Base-by-base conservation (phyloP, 768 basidiomycete species). In the Gelatoporia subvermispora region DNA sequence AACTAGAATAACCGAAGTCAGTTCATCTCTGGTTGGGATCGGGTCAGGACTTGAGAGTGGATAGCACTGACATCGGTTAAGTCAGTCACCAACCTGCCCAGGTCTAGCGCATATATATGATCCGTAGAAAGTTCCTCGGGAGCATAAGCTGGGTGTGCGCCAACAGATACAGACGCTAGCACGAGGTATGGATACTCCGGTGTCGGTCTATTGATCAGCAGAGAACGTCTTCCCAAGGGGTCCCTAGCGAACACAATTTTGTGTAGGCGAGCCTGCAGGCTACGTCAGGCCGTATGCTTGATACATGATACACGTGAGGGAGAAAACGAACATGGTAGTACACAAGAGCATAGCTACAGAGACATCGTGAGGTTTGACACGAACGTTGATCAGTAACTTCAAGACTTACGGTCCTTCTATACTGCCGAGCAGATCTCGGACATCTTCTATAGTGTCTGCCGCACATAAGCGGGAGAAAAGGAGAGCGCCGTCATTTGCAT, bases 211-310 rank as follows among this genome's bases (percentile, higher is more conserved):
- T 86, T 86, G 25, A 89, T 69, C 7, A 95, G 69, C 7, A 95
- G 73, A n/a, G 92, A 93, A 41, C 93, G 77, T 34, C 92, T 77
- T 7, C 92, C 92, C 2, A 93, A 76, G 3, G 90, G 89, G 65
- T 95, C 92, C 45, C 90, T 75, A 15, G 76, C 85, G 59, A 85
- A 92, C 66, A 79, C 88, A 8, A 95, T 57, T 25, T 64, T 68
- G 62, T 8, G 73, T 68, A 31, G 39, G 53, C 36, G 44, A 62
- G 65, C 83, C 84, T 54, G 28, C 5, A 31, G 13, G 7, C 28
- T 7, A 31, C 13, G 5, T 31, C 7, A 31, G 28, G 28, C 7
- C 8, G 13, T 45, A 46, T 35, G 55, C n/a, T 34, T 35, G 21
- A 40, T 9, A 25, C 37, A 25, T 10, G 25, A 9, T 43, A 42